Conservation (phyloP, 2,329 filamentous ascomycete genomes). For the Diaporthe longicolla region DNA sequence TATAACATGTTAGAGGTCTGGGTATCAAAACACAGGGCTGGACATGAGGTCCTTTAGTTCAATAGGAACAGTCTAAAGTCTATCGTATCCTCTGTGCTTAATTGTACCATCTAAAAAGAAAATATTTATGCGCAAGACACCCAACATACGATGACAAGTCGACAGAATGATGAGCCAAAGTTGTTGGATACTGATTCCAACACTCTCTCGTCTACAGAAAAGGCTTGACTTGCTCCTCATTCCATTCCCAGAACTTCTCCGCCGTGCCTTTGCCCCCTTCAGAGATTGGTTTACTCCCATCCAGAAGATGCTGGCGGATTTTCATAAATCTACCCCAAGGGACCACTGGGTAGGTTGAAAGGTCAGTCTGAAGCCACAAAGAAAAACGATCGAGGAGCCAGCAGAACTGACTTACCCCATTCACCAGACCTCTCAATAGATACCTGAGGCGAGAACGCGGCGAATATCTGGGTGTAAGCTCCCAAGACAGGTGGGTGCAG, state of each 20-base stretch:
- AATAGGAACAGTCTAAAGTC: background rate
- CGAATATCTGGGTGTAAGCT: slow-evolving; percentile 57
- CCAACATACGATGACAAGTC: no score
- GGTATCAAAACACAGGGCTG: background rate
- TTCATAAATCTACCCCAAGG: slow-evolving; percentile 56
- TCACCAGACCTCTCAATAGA: slow-evolving; percentile 48
- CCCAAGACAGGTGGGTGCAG: slow-evolving; percentile 48
- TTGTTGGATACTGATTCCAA: background rate
- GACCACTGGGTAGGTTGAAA: slow-evolving; percentile 48
- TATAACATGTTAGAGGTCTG: background rate
- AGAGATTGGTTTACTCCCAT: slow-evolving; percentile 49
- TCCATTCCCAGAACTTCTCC: slow-evolving; percentile 59
- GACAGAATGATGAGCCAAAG: no score
- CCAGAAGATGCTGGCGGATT: slow-evolving; percentile 49
- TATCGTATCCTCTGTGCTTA: background rate
- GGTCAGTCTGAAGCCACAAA: slow-evolving; percentile 14
- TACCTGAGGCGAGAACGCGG: slow-evolving; percentile 54
- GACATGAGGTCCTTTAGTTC: background rate
- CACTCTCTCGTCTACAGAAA: background rate
- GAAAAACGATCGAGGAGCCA: background rate
- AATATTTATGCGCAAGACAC: no score
- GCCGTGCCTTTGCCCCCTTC: slow-evolving; percentile 57
- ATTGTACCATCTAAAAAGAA: no score
- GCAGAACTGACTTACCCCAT: slow-evolving; percentile 43
- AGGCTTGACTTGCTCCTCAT: slow-evolving; percentile 54